Base-by-base conservation (phyloP, 306 rosid genomes). In the Pyrus bretschneideri region DNA sequence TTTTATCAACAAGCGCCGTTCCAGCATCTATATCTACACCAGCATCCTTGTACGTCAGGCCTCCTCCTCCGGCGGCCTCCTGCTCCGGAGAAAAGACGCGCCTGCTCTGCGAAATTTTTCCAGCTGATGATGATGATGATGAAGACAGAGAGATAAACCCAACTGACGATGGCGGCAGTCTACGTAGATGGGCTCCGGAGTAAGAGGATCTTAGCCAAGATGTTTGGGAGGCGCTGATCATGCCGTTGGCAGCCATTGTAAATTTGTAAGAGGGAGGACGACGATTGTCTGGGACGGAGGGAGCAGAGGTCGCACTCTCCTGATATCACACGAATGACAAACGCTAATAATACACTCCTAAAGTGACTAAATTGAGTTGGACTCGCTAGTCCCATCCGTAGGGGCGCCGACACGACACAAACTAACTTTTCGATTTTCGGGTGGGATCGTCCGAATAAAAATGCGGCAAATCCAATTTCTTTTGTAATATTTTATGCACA, bases 1-100 rank as follows among this genome's bases (percentile, higher is more conserved):
- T 95, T 69, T 96, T 82, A 12, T 88, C 77, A 68, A 92, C 97
- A 33, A 95, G 97, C 70, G 90, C 97, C 3, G 97, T 77, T 42
- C 93, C 97, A 3, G 97, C 98, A 46, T 95, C 98, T 67, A 90
- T 95, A 68, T 95, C 97, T 9, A 95, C 98, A 2, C 98, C 97
- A 30, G 98, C 88, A 38, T 88, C 97, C 74, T 83, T 90, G 66
- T 95, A 95, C 1, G 96, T 90, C n/a, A 95, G 89, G 59, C 95
- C 88, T 49, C 8, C 54, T 46, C 19, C 54, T 14, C 54, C 19
- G 54, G 54, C 7, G 2, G 7, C 54, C 54, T 49, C 19, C 19
- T 49, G 54, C 54, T 49, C 19, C 55, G 55, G 18, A 49, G 55
- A 49, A 8, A 49, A 15, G 1, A 49, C 21, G 55, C 21, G 55